Evolutionary conservation across 2,329 filamentous ascomycete genomes (phyloP), one percentile per base, ranked within the genome.

Genomic region (Stagonosporopsis tanaceti): DNA sequence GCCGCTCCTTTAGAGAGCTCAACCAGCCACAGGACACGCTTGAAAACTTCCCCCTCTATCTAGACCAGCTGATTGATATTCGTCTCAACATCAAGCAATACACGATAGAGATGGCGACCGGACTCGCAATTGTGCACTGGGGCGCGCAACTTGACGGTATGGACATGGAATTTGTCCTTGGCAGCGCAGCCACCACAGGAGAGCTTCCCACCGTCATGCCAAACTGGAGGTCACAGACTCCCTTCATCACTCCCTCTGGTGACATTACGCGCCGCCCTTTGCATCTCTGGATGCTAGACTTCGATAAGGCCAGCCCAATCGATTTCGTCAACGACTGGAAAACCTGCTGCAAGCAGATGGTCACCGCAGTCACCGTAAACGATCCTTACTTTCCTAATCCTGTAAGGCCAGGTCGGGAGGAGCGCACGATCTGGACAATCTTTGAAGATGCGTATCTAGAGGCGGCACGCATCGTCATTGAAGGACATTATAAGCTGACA

Each of bases 151-250:
- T 46, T 4, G 42, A 46, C 11, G 42, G 42, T 4, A 46, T 46
- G 42, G 42, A 46, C 27, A 46, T 46, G 2, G 27, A 46, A 20
- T 46, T 46, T 17, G 42, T 46, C 9, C 11, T 46, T 22, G 42
- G 42, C 25, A 34, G 42, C 17, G 42, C 42, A 2, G 20, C 27
- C n/a, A 20, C 17, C 9, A 20, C 22, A 9, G 25, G n/a, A 46
- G 42, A 46, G 12, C 22, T 27, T 32, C 42, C 42, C 6, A 6
- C 42, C 17, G 15, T 46, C 20, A 34, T 32, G 4, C 17, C 27
- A 11, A 11, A 39, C 17, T 39, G 37, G 37, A 5, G 6, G n/a
- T 17, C n/a, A 4, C n/a, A 39, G 17, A 15, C 37, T 20, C 17
- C 37, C 8, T 4, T 35, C 15, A n/a, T 35, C 14, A n/a, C 9